Evolutionary conservation across 768 basidiomycete species (phyloP).

Genomic region (Podaxis sp.): DNA sequence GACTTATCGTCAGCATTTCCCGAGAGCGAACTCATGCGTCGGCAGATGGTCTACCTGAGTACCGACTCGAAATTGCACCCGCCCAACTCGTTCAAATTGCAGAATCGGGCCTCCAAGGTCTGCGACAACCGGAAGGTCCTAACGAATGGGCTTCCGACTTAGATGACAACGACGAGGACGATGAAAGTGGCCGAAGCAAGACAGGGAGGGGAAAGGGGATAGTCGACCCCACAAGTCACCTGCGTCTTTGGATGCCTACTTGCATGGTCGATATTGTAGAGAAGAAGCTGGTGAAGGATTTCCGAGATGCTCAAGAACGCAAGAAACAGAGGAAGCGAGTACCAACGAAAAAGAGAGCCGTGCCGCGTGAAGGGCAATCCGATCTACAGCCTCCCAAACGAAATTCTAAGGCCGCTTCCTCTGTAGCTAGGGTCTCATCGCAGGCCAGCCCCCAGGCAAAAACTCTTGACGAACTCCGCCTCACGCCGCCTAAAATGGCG

Average conservation of each 20-base stretch:
- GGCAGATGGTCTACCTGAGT: conserved; percentile 73
- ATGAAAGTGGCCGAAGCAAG: conserved; percentile 36
- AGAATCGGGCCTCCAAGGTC: conserved; percentile 65
- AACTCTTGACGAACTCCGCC: background rate
- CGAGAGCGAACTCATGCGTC: conserved; percentile 64
- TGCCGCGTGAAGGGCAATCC: background rate
- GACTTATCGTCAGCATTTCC: conserved; percentile 66
- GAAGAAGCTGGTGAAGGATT: conserved; percentile 63
- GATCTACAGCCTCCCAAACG: background rate
- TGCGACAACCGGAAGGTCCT: conserved; percentile 46
- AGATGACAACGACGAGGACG: conserved; percentile 50
- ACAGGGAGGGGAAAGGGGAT: conserved; percentile 35
- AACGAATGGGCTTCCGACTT: conserved; percentile 49
- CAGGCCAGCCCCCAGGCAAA: background rate
- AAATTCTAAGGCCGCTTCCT: background rate
- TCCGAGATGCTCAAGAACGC: conserved; percentile 46
- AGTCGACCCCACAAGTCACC: conserved; percentile 52
- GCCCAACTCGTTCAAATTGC: conserved; percentile 62
- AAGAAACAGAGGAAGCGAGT: conserved; percentile 57
- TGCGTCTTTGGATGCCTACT: conserved; percentile 83
- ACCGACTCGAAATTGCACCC: conserved; percentile 77
- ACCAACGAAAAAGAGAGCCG: conserved; percentile 16
- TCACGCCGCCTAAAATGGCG: background rate
- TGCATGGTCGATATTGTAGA: conserved; percentile 70
- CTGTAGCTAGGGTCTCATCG: too few species aligned